These are phyloP conservation scores for Coemansia sp. DNA, from an alignment of 192 early-diverging fungal species.

Conservation along the genomic window DNA sequence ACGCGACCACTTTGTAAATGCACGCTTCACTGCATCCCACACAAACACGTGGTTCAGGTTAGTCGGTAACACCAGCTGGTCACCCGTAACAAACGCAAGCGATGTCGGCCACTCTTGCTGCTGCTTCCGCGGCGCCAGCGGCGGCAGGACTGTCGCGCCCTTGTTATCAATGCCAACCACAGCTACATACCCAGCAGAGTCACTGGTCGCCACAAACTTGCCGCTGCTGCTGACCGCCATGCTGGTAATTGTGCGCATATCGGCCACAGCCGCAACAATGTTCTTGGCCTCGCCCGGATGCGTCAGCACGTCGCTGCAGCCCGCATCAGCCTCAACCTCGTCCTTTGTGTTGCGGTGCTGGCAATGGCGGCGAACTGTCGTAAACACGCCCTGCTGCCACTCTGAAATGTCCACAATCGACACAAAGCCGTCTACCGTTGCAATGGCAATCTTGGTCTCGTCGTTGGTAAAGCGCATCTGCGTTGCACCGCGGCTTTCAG, in stretches of 20 bases:
- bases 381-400: conserved; percentile 61
- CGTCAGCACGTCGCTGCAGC: conserved; percentile 51
- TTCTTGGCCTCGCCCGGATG: conserved; percentile 37
- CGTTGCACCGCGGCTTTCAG: conserved; percentile 60
- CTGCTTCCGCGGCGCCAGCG: conserved; percentile 14
- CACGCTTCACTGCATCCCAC: conserved; percentile 64
- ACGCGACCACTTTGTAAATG: conserved; percentile 80
- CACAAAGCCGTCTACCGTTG: conserved; percentile 72
- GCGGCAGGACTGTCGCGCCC: conserved; percentile 37
- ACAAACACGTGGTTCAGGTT: conserved; percentile 78
- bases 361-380: conserved; percentile 64
- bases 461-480: conserved; percentile 78
- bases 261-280: conserved; percentile 19
- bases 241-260: conserved; percentile 61
- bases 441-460: conserved; percentile 71
- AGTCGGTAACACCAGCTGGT: conserved; percentile 45
- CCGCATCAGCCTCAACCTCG: conserved; percentile 46
- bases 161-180: conserved; percentile 72
- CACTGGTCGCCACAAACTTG: conserved; percentile 79
- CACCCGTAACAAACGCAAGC: conserved; percentile 23
- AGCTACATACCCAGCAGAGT: conserved; percentile 68
- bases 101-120: conserved; percentile 29
- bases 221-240: conserved; percentile 79
- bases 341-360: conserved; percentile 59
- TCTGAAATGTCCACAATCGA: conserved; percentile 71